phyloP scores from a whole-genome alignment of 2,329 filamentous ascomycete genomes.

The Dendrostoma leiphaemia region DNA sequence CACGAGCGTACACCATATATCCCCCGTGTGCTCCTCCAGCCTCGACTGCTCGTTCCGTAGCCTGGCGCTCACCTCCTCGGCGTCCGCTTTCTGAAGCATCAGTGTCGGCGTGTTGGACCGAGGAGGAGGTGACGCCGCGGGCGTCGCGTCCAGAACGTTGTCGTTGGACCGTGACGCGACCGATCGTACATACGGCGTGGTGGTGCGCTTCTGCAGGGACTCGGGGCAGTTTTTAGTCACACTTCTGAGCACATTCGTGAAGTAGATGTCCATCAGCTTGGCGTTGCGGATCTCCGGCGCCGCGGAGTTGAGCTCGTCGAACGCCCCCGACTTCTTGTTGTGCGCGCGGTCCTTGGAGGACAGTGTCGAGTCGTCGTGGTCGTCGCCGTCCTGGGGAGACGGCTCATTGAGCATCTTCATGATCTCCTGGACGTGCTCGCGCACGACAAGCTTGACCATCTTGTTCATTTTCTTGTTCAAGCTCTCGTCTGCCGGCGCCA shows the following conservation, averaged over 20 bases:
- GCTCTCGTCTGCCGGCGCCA: slow-evolving; percentile 25
- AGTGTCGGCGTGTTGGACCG: slow-evolving; percentile 12
- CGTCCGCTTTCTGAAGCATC: slow-evolving; percentile 13
- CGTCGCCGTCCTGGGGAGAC: slow-evolving; percentile 21
- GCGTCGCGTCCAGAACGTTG: slow-evolving; percentile 7
- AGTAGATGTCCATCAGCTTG: slow-evolving; percentile 53
- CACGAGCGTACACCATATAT: slow-evolving; percentile 54
- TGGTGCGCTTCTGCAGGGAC: slow-evolving; percentile 26
- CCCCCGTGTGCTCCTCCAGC: slow-evolving; percentile 24
- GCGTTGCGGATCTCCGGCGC: slow-evolving; percentile 48
- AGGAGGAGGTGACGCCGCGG: not conserved
- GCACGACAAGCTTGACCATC: slow-evolving; percentile 44
- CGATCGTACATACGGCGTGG: slow-evolving; percentile 22
- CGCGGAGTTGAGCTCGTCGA: slow-evolving; percentile 46
- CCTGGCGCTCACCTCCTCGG: not conserved
- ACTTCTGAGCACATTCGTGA: slow-evolving; percentile 38
- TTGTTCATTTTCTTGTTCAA: slow-evolving; percentile 25
- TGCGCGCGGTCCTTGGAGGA: slow-evolving; percentile 4
- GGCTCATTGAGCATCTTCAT: slow-evolving; percentile 41
- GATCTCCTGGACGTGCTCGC: slow-evolving; percentile 49
- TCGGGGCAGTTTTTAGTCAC: slow-evolving; percentile 36
- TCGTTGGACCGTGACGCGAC: slow-evolving; percentile 11
- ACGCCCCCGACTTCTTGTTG: slow-evolving; percentile 21
- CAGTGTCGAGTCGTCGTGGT: slow-evolving; percentile 10
- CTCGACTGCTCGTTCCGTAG: slow-evolving; percentile 8